Evolutionary conservation across 345 rosid genomes (phyloP).

Genomic region (Orychophragmus violaceus): DNA sequence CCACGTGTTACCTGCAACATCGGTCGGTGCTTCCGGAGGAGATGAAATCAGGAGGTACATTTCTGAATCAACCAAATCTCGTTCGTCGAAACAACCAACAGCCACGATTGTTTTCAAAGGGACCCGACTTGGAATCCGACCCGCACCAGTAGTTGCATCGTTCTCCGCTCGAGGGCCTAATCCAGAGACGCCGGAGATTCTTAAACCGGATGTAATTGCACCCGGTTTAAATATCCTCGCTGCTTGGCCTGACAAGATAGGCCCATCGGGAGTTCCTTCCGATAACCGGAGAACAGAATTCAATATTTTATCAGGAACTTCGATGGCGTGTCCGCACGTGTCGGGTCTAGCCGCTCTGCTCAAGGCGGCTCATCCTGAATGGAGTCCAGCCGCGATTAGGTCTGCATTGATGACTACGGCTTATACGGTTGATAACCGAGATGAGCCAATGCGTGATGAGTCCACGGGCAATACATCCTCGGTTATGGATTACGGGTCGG

Average conservation of each 20-base stretch:
- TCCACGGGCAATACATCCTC: constrained; percentile 67
- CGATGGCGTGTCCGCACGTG: constrained; percentile 97
- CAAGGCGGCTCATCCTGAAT: constrained; percentile 81
- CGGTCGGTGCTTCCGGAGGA: constrained; percentile 68
- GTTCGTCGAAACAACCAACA: constrained; percentile 39
- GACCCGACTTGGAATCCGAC: constrained; percentile 54
- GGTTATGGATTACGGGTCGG: constrained; percentile 67
- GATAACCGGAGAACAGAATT: constrained; percentile 68
- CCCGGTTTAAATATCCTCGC: constrained; percentile 93
- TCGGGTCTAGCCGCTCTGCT: constrained; percentile 87
- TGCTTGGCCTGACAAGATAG: constrained; percentile 83
- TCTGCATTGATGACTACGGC: constrained; percentile 94
- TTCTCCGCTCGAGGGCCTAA: constrained; percentile 89
- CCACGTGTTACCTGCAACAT: constrained; percentile 74
- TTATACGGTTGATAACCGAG: constrained; percentile 54
- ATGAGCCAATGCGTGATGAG: constrained; percentile 65
- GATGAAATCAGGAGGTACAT: constrained; percentile 65
- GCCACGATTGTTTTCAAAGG: constrained; percentile 84
- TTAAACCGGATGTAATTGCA: constrained; percentile 86
- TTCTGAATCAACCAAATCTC: constrained; percentile 31
- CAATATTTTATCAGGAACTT: constrained; percentile 86
- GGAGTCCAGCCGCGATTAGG: constrained; percentile 82
- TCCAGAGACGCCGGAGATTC: constrained; percentile 66
- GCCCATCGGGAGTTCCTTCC: constrained; percentile 60
- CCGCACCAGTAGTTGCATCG: constrained; percentile 87